Percentiles rank a stretch among this genome's conserved stretches.
Conservation (phyloP, 352 stramenopile species). For the Phytophthora sp. region DNA sequence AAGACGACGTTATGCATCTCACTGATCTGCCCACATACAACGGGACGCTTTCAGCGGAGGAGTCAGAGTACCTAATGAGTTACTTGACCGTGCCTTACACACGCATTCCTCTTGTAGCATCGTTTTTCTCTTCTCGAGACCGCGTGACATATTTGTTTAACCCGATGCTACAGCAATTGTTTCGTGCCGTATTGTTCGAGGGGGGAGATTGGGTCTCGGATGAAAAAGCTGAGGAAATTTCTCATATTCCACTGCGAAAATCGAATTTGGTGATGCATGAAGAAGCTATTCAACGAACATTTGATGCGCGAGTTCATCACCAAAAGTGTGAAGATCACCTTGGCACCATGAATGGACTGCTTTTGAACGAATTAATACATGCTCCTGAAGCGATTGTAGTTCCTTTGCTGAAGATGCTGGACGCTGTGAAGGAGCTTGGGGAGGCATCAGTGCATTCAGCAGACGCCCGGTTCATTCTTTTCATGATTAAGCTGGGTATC, state of each 20-base stretch:
- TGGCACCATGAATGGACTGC: conserved; percentile 95
- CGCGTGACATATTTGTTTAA: conserved; percentile 91
- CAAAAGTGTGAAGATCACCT: conserved; percentile 90
- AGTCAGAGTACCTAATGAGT: conserved; percentile 98
- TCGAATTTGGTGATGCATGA: conserved; percentile 83
- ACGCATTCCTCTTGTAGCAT: conserved; percentile 96
- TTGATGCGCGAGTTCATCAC: conserved; percentile 76
- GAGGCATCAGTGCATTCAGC: conserved; percentile 84
- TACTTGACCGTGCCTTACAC: conserved; percentile 99
- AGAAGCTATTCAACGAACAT: conserved; percentile 75
- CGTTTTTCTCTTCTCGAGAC: conserved; percentile 96
- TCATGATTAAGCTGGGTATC: conserved; percentile 87
- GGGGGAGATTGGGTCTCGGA: conserved; percentile 85
- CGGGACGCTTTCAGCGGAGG: conserved; percentile 94
- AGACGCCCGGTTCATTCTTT: conserved; percentile 86
- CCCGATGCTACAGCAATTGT: conserved; percentile 77
- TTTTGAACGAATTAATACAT: conserved; percentile 98
- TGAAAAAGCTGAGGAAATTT: conserved; percentile 65
- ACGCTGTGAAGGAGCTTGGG: conserved; percentile 81
- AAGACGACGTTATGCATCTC: conserved; percentile 99
- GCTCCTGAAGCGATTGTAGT: conserved; percentile 89
- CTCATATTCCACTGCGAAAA: conserved; percentile 81
- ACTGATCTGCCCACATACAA: conserved; percentile 97
- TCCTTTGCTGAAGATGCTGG: conserved; percentile 83
- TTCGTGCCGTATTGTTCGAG: conserved; percentile 91